Conservation (phyloP, 495 filamentous ascomycete species). For the Aspergillus funiculosus region DNA sequence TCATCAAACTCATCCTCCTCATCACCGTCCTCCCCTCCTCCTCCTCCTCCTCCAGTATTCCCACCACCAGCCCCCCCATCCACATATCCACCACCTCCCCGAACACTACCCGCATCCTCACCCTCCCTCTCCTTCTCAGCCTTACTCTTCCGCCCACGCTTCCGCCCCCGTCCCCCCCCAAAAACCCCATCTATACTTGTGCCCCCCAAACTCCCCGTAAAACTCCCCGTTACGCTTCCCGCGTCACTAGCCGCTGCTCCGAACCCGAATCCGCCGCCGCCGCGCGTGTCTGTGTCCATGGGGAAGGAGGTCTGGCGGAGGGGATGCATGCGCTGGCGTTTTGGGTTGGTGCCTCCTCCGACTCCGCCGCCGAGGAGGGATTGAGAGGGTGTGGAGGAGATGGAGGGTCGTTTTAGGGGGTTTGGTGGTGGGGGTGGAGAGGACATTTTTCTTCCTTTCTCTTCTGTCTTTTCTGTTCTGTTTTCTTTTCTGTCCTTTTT, state of each 20-base stretch:
- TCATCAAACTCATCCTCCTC: constrained; percentile 63
- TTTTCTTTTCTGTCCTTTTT: neutral
- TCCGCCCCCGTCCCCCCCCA: constrained; percentile 46
- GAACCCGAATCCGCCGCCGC: constrained; percentile 42
- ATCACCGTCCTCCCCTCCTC: constrained; percentile 51
- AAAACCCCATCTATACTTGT: constrained; percentile 47
- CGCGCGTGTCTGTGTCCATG: constrained; percentile 43
- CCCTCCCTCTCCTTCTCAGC: constrained; percentile 44
- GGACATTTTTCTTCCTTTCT: constrained; percentile 32
- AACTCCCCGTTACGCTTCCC: constrained; percentile 62
- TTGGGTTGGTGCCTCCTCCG: constrained; percentile 29
- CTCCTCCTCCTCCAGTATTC: constrained; percentile 31
- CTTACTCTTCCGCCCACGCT: constrained; percentile 63
- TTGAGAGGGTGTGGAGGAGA: constrained; percentile 37
- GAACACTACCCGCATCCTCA: constrained; percentile 39
- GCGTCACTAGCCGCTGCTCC: constrained; percentile 51
- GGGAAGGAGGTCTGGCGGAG: constrained; percentile 89
- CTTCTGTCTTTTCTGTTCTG: neutral
- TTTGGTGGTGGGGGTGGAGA: constrained; percentile 40
- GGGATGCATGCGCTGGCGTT: constrained; percentile 54
- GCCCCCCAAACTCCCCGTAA: constrained; percentile 48
- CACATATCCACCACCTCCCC: constrained; percentile 44
- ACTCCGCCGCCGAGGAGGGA: too few species aligned
- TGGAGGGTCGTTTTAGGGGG: constrained; percentile 41
- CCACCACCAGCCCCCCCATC: constrained; percentile 33